Evolutionary conservation across 768 basidiomycete species (phyloP).

Genomic region (Arthromyces matolae): DNA sequence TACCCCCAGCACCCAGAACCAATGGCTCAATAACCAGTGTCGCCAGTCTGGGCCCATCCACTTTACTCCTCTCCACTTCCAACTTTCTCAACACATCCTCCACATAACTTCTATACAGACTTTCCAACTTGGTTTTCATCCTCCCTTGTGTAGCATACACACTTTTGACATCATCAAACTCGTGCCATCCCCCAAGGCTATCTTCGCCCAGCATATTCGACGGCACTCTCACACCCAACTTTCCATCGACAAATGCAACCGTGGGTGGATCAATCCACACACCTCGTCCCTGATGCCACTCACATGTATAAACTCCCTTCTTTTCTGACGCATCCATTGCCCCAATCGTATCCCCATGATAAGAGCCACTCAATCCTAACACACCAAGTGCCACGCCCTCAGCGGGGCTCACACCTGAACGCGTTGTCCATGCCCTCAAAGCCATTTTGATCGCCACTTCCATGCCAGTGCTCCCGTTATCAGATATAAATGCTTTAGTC

Average conservation of each 20-base stretch:
- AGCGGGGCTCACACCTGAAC: constrained; percentile 1
- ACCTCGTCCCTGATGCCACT: constrained; percentile 93
- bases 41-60: constrained; percentile 41
- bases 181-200: constrained; percentile 16
- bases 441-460: constrained; percentile 99
- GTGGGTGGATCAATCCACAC: constrained; percentile 92
- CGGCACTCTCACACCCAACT: constrained; percentile 52
- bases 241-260: constrained; percentile 63
- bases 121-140: constrained; percentile 56
- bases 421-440: constrained; percentile 56
- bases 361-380: constrained; percentile 85
- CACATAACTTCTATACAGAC: constrained; percentile 60
- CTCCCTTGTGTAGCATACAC: constrained; percentile 72
- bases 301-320: constrained; percentile 81
- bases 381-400: constrained; percentile 56
- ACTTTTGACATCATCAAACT: constrained; percentile 45
- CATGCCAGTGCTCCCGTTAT: constrained; percentile 95
- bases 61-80: constrained; percentile 30
- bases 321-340: constrained; percentile 95
- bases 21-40: constrained; percentile 89
- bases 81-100: constrained; percentile 45
- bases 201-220: constrained; percentile 26
- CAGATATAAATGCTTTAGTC: constrained; percentile 84
- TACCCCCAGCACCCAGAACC: constrained; percentile 93
- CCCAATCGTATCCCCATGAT: constrained; percentile 97